Base-by-base conservation (phyloP, 192 early-diverging fungal genomes). In the Coemansia sp. region DNA sequence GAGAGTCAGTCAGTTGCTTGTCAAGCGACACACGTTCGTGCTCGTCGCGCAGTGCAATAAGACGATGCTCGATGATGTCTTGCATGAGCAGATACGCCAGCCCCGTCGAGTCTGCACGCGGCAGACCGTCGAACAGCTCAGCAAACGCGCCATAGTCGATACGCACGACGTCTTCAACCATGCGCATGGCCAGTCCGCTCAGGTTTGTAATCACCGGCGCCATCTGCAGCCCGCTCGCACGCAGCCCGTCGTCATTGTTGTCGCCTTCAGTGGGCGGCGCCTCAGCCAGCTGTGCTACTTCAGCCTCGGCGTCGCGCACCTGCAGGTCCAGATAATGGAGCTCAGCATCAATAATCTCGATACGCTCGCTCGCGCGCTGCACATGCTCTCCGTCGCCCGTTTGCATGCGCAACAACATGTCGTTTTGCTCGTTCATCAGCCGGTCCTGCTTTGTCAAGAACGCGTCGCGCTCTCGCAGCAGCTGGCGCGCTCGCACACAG, bases 131-230 rank as follows among this genome's bases (percentile, higher is more conserved):
- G 44, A 81, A 75, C 18, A 75, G 48, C 12, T 66, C 66, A 11
- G 64, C 63, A 46, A 81, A 73, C n/a, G 73, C 70, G 15, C 60
- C 59, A 57, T 73, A 70, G 64, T 79, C 76, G 38, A 79, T 69
- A 37, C 70, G 70, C 60, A 79, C 76, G 4, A 79, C 76, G 18
- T 79, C 76, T 60, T 79, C 76, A 14, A 79, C 76, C 70, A 79
- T 79, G 61, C 76, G 76, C 76, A 79, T 79, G 14, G 76, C 76
- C 63, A 79, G 58, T 12, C 76, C 76, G 58, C 76, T 79, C 52
- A 79, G 72, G 37, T 79, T 79, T n/a, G 69, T 64, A 3, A 78
- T 64, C 10, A 53, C 48, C 0, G 76, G 67, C 1, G 67, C 50
- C 4, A 63, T 37, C 47, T 60, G n/a, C 21, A 70, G 38, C 1